A percentile compares a stretch with the other conserved stretches of the same genome.
Conservation (phyloP, 2,329 filamentous ascomycete species). For the Hirsutella thompsonii region DNA sequence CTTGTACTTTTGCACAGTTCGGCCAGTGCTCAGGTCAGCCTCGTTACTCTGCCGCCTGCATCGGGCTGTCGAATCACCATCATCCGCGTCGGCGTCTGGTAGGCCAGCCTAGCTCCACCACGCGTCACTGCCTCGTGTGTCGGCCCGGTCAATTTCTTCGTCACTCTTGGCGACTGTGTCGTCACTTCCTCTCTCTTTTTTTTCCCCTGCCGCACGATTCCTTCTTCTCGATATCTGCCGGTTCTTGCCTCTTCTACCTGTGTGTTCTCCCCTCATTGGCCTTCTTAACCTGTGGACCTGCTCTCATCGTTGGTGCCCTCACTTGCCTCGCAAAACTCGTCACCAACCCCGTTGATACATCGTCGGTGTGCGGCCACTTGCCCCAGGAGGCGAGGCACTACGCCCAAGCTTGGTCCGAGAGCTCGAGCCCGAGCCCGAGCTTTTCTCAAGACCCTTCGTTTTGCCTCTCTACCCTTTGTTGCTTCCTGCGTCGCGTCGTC, state of each 20-base stretch:
- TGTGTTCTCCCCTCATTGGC: no score
- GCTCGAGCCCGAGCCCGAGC: constrained; percentile 1
- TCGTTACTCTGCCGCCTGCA: no score
- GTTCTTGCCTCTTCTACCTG: not conserved
- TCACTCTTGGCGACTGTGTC: not conserved
- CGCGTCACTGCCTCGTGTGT: not conserved
- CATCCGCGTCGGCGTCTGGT: not conserved
- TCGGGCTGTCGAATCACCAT: no score
- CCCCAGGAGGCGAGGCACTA: not conserved
- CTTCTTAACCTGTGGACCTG: not conserved
- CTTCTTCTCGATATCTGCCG: not conserved
- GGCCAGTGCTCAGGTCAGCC: no score
- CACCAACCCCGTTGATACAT: constrained; percentile 2
- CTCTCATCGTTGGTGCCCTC: not conserved
- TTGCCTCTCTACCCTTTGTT: constrained; percentile 1
- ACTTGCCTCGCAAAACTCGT: constrained; percentile 3
- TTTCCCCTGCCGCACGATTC: not conserved
- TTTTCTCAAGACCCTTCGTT: constrained; percentile 1
- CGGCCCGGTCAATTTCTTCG: not conserved
- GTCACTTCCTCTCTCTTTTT: not conserved
- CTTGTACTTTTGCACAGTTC: no score
- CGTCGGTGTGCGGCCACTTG: not conserved
- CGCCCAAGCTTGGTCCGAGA: not conserved
- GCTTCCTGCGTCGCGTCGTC: constrained; percentile 8
- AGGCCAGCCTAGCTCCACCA: constrained; percentile 2